Percentiles rank a stretch among this genome's conserved stretches.
Conservation (phyloP, 495 filamentous ascomycete genomes). For the Podospora didyma region DNA sequence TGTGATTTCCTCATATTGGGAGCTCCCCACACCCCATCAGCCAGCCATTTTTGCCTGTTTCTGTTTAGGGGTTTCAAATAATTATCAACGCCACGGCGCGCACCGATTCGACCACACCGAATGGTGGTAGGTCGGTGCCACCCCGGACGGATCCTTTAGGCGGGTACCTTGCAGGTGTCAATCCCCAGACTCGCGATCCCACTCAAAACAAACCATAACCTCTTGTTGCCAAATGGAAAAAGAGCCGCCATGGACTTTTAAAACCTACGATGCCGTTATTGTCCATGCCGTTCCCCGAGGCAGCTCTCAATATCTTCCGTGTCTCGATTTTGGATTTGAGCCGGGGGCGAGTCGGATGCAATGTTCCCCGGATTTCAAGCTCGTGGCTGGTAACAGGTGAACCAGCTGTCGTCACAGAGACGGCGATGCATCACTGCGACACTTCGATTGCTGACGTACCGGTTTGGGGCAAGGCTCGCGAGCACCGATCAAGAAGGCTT, state of each 20-base stretch:
- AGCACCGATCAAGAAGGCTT: no score
- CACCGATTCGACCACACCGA: background rate
- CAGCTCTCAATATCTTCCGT: background rate
- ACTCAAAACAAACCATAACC: background rate
- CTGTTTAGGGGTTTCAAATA: constrained; percentile 8
- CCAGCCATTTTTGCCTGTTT: constrained; percentile 5
- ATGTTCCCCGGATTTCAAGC: background rate
- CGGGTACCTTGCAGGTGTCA: background rate
- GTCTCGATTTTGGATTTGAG: background rate
- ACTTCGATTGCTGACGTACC: background rate
- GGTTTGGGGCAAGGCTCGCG: background rate
- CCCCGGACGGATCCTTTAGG: background rate
- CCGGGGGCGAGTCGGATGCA: background rate
- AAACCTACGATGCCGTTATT: background rate
- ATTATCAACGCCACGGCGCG: constrained; percentile 8
- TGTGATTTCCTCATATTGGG: constrained; percentile 7
- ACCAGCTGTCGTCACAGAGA: constrained; percentile 7
- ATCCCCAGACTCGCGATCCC: background rate
- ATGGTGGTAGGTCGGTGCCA: background rate
- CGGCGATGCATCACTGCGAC: constrained; percentile 4
- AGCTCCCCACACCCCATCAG: constrained; percentile 13
- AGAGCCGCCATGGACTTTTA: background rate
- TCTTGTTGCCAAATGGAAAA: background rate
- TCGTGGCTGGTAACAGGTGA: background rate
- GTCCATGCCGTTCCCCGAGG: background rate